These are phyloP conservation scores for Chaetomium sp. DNA, from an alignment of 2,329 filamentous ascomycete species.

Conservation along the genomic window DNA sequence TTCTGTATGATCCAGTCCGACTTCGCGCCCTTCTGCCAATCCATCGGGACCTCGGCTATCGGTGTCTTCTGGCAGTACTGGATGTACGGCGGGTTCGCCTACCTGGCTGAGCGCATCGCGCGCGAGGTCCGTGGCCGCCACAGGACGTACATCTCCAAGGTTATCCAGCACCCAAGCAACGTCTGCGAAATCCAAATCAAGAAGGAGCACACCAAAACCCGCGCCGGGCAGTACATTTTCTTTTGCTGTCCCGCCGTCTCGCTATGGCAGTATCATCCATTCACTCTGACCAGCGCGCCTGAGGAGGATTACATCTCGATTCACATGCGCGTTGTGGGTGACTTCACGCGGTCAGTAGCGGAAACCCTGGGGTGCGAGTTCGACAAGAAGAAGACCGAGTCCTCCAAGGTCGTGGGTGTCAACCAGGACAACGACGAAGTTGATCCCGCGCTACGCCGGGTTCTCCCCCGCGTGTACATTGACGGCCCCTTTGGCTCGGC, in stretches of 20 bases:
- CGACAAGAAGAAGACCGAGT: constrained; percentile 48
- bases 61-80: constrained; percentile 88
- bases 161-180: constrained; percentile 82
- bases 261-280: constrained; percentile 83
- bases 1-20: constrained; percentile 90
- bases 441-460: constrained; percentile 63
- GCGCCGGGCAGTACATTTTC: constrained; percentile 82
- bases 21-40: constrained; percentile 69
- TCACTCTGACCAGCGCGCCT: constrained; percentile 77
- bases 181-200: constrained; percentile 90
- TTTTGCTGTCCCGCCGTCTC: constrained; percentile 81
- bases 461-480: constrained; percentile 73
- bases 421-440: constrained; percentile 53
- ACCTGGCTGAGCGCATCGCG: constrained; percentile 71
- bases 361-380: constrained; percentile 70
- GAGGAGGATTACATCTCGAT: constrained; percentile 89
- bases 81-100: constrained; percentile 74
- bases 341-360: constrained; percentile 69
- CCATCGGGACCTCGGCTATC: constrained; percentile 56
- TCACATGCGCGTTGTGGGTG: constrained; percentile 74
- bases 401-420: constrained; percentile 64
- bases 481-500: constrained; percentile 82
- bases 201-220: constrained; percentile 77
- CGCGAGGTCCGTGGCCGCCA: constrained; percentile 73
- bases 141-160: constrained; percentile 82